phyloP scores from a whole-genome alignment of 2,329 filamentous ascomycete species.

The Elsinoe perseae region DNA sequence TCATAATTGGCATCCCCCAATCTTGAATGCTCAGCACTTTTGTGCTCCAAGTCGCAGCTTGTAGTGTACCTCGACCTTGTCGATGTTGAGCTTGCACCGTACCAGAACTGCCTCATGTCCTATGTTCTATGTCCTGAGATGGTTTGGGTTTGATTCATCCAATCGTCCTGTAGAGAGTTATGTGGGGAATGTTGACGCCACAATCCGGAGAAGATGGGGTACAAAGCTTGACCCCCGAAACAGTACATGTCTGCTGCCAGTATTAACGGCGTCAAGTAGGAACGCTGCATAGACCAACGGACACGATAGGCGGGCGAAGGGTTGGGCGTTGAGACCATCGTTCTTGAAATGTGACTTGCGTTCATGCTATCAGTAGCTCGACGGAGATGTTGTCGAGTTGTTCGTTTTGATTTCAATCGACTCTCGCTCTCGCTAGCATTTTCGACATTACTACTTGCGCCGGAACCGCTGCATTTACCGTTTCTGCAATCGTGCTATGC shows the following conservation, averaged over 20 bases:
- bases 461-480: not conserved
- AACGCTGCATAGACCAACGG: no score
- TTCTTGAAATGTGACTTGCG: no score
- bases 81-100: not conserved
- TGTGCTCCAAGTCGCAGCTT: not conserved
- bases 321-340: no score
- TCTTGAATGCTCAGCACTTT: not conserved
- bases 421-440: not conserved
- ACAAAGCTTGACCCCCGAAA: not conserved
- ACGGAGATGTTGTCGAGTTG: no score
- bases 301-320: no score
- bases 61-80: not conserved
- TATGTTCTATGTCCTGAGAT: not conserved
- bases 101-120: no score
- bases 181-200: slow-evolving; percentile 7
- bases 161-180: no score
- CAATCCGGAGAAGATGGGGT: slow-evolving; percentile 12
- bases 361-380: no score
- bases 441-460: not conserved
- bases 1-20: not conserved
- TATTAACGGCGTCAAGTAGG: no score
- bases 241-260: not conserved
- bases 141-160: no score
- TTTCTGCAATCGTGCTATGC: slow-evolving; percentile 1
- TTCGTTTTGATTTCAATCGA: not conserved